These are phyloP conservation scores for Ceratorhiza oryzae-sativae DNA, from an alignment of 1,284 basidiomycete genomes.

Conservation along the genomic window DNA sequence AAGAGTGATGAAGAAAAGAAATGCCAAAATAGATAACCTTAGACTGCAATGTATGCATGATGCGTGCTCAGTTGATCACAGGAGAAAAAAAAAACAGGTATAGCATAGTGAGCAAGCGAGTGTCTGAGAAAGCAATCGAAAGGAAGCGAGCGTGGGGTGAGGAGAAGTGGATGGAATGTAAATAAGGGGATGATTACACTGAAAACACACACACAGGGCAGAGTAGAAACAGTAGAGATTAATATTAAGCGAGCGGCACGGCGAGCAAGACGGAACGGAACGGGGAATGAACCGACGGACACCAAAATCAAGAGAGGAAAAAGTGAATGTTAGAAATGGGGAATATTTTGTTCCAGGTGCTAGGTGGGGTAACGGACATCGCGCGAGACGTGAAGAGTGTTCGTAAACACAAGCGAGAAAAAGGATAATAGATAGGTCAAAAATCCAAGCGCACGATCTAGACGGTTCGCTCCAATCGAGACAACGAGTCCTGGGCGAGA, in stretches of 20 bases:
- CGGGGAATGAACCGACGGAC: neutral
- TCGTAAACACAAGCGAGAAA: neutral
- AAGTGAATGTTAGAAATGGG: neutral
- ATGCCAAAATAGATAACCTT: slow-evolving; percentile 1
- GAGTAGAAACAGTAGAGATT: slow-evolving; percentile 23
- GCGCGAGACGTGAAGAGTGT: slow-evolving; percentile 6
- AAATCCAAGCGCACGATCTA: neutral
- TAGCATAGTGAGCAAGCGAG: slow-evolving; percentile 16
- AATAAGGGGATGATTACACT: slow-evolving; percentile 7
- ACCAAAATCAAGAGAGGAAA: slow-evolving; percentile 9
- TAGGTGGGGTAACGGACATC: slow-evolving; percentile 24
- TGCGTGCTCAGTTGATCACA: slow-evolving; percentile 2
- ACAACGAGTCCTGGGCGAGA: slow-evolving; percentile 24
- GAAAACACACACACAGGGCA: slow-evolving; percentile 9
- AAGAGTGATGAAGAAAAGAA: slow-evolving; percentile 1
- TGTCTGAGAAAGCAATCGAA: slow-evolving; percentile 2
- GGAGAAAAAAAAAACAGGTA: slow-evolving; percentile 10
- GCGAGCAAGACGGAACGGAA: neutral
- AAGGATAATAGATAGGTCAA: slow-evolving; percentile 1
- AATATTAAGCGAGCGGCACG: slow-evolving; percentile 18
- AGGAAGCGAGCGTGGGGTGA: slow-evolving; percentile 15
- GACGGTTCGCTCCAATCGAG: slow-evolving; percentile 6
- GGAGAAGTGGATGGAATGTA: neutral
- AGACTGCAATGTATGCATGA: slow-evolving; percentile 3
- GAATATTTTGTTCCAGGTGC: slow-evolving; percentile 16